These are phyloP conservation scores for Exophiala mesophila DNA, from an alignment of 2,329 filamentous ascomycete species.

Conservation along the genomic window DNA sequence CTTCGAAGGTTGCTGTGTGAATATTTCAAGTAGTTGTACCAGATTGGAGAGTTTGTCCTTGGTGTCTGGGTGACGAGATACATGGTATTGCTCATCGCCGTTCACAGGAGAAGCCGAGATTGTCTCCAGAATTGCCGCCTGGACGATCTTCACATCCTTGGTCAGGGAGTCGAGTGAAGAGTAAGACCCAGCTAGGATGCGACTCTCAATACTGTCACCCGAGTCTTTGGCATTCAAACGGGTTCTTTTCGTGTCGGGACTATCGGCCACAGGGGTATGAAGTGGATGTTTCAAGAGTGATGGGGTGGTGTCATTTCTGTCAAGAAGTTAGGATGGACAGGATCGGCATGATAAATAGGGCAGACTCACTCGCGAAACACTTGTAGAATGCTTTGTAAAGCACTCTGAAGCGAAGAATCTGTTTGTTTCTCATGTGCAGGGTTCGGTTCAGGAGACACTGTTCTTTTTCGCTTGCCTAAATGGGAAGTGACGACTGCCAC, in stretches of 20 bases:
- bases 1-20: constrained; percentile 3
- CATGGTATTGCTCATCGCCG: constrained; percentile 1
- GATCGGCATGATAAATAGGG: too few relatives aligned
- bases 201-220: constrained; percentile 35
- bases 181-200: constrained; percentile 37
- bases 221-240: constrained; percentile 36
- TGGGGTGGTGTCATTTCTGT: constrained; percentile 41
- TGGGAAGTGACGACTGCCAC: constrained; percentile 12
- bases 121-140: constrained; percentile 10
- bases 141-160: constrained; percentile 32
- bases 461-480: constrained; percentile 25
- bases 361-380: constrained; percentile 16
- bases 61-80: constrained; percentile 2
- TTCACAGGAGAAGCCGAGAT: constrained; percentile 9
- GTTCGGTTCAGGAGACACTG: constrained; percentile 19
- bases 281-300: constrained; percentile 39
- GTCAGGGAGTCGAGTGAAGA: constrained; percentile 39
- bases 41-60: constrained; percentile 12
- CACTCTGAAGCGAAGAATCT: constrained; percentile 9
- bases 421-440: constrained; percentile 7
- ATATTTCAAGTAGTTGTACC: constrained; percentile 8
- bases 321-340: constrained; percentile 23
- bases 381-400: constrained; percentile 14
- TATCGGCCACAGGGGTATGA: constrained; percentile 31
- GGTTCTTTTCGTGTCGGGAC: constrained; percentile 41